Evolutionary conservation across 805 yeast species (phyloP).

Genomic region (Barnettozyma sp.): DNA sequence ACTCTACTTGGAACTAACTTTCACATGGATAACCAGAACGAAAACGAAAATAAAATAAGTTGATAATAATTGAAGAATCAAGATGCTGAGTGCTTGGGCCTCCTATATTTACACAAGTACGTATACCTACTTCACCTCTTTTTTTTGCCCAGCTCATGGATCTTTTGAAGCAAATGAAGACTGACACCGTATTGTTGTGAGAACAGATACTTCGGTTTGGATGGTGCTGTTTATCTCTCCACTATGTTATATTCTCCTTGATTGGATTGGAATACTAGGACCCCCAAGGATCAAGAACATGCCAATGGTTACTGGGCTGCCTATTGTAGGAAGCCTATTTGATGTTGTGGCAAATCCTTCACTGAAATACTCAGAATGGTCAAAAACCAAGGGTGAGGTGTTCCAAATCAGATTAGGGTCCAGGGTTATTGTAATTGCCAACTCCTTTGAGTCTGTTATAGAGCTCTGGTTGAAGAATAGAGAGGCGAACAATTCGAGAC

Average conservation of each 20-base stretch:
- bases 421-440: constrained; percentile 55
- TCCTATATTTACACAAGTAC: no score
- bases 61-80: no score
- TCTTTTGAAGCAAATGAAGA: no score
- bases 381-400: constrained; percentile 33
- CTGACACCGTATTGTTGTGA: no score
- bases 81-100: no score
- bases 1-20: no score
- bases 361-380: constrained; percentile 38
- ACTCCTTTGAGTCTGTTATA: constrained; percentile 48
- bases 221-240: not conserved
- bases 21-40: no score
- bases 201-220: not conserved
- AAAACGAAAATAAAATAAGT: no score
- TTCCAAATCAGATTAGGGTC: constrained; percentile 61
- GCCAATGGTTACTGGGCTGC: constrained; percentile 39
- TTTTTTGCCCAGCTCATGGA: no score
- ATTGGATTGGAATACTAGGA: constrained; percentile 20
- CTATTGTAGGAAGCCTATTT: constrained; percentile 45
- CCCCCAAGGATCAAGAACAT: constrained; percentile 33
- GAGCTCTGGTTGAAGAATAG: constrained; percentile 47
- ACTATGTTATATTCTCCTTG: constrained; percentile 11
- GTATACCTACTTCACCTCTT: no score
- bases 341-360: constrained; percentile 46
- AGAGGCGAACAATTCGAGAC: constrained; percentile 57